phyloP scores from a whole-genome alignment of 345 rosid genomes.

The Mercurialis annua region DNA sequence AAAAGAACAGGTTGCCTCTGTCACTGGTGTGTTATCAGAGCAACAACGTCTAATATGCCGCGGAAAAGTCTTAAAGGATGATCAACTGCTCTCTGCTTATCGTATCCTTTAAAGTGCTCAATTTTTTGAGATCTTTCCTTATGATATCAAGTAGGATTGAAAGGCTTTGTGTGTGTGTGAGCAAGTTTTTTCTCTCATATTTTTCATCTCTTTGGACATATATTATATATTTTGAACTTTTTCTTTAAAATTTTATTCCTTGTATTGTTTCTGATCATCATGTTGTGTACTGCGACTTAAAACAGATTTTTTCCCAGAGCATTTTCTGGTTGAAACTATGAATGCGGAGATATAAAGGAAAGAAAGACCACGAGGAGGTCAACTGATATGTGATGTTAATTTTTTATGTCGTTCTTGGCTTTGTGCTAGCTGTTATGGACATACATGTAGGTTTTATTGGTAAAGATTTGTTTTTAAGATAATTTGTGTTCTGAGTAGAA shows the following conservation, averaged over 20 bases:
- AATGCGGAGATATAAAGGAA: no score
- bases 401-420: no score
- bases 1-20: conserved; percentile 74
- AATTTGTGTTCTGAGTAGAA: background rate
- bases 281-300: conserved; percentile 1
- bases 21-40: conserved; percentile 68
- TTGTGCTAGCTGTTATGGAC: no score
- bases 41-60: conserved; percentile 79
- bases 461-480: no score
- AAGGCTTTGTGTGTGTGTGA: conserved; percentile 5
- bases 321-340: background rate
- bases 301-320: background rate
- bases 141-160: background rate
- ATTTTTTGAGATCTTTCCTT: background rate
- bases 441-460: no score
- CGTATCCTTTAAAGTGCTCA: conserved; percentile 51
- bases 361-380: no score
- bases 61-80: conserved; percentile 76
- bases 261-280: background rate
- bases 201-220: background rate
- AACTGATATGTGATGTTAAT: no score
- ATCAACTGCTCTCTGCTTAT: conserved; percentile 78
- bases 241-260: background rate
- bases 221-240: background rate
- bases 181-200: background rate